Percentiles rank a stretch among this genome's conserved stretches.
Conservation (phyloP, 2,329 filamentous ascomycete species). For the Sphaceloma murrayae region DNA sequence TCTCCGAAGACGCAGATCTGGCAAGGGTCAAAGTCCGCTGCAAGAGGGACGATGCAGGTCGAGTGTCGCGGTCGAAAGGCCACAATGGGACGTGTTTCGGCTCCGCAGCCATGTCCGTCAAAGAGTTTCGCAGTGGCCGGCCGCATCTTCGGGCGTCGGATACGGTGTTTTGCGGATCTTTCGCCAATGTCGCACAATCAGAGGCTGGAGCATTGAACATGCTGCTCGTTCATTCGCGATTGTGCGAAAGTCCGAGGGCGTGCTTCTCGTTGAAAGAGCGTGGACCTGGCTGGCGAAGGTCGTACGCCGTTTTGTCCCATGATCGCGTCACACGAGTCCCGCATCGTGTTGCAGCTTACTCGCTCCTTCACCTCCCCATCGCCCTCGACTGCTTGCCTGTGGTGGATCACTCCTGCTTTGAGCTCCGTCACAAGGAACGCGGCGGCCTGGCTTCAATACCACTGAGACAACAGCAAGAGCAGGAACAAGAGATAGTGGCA, state of each 20-base stretch:
- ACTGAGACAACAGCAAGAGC: neutral
- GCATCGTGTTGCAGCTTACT: no score
- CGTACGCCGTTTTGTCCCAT: neutral
- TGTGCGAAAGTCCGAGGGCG: no score
- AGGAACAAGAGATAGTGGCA: no score
- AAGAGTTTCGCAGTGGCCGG: no score
- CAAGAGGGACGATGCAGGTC: neutral
- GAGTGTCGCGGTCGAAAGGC: slow-evolving; percentile 1
- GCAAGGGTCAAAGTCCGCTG: slow-evolving; percentile 6
- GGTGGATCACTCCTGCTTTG: neutral
- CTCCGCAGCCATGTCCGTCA: slow-evolving; percentile 10
- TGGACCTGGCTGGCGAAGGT: slow-evolving; percentile 5
- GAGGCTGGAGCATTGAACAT: neutral
- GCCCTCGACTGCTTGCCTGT: neutral
- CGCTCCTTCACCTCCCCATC: neutral
- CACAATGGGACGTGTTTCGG: slow-evolving; percentile 7
- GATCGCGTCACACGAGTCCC: slow-evolving; percentile 6
- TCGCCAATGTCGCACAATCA: no score
- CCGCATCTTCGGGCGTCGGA: no score
- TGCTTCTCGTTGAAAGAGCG: slow-evolving; percentile 10
- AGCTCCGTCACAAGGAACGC: no score
- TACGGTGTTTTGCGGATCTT: no score
- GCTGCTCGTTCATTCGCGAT: no score
- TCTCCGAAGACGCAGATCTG: slow-evolving; percentile 2
- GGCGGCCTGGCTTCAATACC: no score